Conservation (phyloP, 164 flowering plant genomes). For the Berberis vulgaris region DNA sequence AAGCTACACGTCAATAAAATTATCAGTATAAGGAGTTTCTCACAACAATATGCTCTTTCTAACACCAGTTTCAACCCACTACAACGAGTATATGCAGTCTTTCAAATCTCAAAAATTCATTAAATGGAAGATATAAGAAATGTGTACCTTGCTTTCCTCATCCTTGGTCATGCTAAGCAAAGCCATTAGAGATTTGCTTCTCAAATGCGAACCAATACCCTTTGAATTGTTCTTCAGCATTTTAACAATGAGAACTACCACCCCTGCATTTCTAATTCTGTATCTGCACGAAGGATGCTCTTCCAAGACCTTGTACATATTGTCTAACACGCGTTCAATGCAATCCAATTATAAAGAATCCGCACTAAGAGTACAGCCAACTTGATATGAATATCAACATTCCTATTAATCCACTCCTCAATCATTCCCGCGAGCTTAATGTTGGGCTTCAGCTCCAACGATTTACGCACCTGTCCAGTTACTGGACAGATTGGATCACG, state of each 20-base stretch:
- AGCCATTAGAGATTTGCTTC: constrained; percentile 42
- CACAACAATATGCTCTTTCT: too few relatives aligned
- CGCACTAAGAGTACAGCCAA: constrained; percentile 24
- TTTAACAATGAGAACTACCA: constrained; percentile 30
- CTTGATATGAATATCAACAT: constrained; percentile 37
- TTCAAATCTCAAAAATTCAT: neutral
- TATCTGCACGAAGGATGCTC: constrained; percentile 41
- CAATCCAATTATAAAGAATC: constrained; percentile 26
- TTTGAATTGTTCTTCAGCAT: constrained; percentile 34
- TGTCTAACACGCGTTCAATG: constrained; percentile 30
- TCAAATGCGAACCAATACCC: constrained; percentile 29
- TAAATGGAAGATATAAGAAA: neutral
- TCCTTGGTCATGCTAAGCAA: constrained; percentile 50
- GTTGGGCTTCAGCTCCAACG: constrained; percentile 42
- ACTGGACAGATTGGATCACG: constrained; percentile 63
- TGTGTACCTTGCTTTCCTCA: constrained; percentile 51
- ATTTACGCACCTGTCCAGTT: constrained; percentile 43
- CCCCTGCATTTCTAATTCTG: constrained; percentile 37
- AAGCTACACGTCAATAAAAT: too few relatives aligned
- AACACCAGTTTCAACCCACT: neutral
- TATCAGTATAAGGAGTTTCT: too few relatives aligned
- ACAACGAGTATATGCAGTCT: neutral
- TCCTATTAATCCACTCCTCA: constrained; percentile 53
- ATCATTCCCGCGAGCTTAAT: constrained; percentile 54
- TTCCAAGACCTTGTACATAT: constrained; percentile 35